A percentile compares a stretch with the other conserved stretches of the same genome.
These are phyloP conservation scores for Sclerotiophoma versabilis DNA, from an alignment of 2,329 filamentous ascomycete species.

Conservation along the genomic window DNA sequence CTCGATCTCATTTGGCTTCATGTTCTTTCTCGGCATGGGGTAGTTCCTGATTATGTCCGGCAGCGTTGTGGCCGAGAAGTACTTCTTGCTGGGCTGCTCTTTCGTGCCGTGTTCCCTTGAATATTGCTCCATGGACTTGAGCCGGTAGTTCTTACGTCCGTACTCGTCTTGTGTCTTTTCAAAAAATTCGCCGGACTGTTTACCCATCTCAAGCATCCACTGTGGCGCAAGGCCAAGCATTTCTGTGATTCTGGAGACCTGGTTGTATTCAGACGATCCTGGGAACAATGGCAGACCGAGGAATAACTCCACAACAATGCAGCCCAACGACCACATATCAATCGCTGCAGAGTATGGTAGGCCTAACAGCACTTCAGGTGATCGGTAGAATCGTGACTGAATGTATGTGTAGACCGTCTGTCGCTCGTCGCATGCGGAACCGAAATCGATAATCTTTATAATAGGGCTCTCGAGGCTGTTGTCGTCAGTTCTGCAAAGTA, in stretches of 20 bases:
- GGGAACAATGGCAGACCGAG: slow-evolving; percentile 93
- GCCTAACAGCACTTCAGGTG: slow-evolving; percentile 93
- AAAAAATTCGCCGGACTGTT: slow-evolving; percentile 96
- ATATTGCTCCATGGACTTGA: slow-evolving; percentile 99
- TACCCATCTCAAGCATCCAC: slow-evolving; percentile 99
- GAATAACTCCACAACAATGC: slow-evolving; percentile 97
- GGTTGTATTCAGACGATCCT: slow-evolving; percentile 97
- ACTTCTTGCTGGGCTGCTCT: slow-evolving; percentile 99
- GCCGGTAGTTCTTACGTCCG: slow-evolving; percentile 84
- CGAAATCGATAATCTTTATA: slow-evolving; percentile 99
- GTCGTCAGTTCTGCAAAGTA: slow-evolving; percentile 17
- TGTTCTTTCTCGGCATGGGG: slow-evolving; percentile 98
- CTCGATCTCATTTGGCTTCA: slow-evolving; percentile 97
- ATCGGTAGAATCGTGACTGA: slow-evolving; percentile 96
- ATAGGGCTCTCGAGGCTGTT: slow-evolving; percentile 89
- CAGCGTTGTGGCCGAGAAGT: slow-evolving; percentile 92
- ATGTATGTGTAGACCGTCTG: slow-evolving; percentile 99
- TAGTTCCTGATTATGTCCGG: slow-evolving; percentile 98
- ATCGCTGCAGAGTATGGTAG: slow-evolving; percentile 97
- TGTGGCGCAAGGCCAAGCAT: slow-evolving; percentile 96
- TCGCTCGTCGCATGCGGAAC: slow-evolving; percentile 95
- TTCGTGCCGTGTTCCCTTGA: slow-evolving; percentile 94
- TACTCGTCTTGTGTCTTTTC: slow-evolving; percentile 93
- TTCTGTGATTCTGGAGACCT: slow-evolving; percentile 94
- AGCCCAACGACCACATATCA: slow-evolving; percentile 99